Conservation (phyloP, 768 basidiomycete genomes). For the Suillus alpinus region DNA sequence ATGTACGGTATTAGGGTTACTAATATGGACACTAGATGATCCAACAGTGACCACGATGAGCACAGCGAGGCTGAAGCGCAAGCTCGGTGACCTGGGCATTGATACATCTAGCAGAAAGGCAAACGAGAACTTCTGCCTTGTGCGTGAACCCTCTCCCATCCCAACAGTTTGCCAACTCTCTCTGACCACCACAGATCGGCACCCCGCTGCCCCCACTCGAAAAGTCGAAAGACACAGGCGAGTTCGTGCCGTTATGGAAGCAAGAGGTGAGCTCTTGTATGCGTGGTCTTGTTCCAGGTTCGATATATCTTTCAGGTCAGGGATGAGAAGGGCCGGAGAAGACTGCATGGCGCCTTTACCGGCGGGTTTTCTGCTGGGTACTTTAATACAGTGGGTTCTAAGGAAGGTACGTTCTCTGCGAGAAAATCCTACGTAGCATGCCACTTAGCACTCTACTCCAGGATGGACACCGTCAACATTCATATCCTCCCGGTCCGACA, state of each 20-base stretch:
- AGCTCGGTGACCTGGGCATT: conserved; percentile 77
- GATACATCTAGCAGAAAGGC: conserved; percentile 68
- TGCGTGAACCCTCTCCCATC: conserved; percentile 29
- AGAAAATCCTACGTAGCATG: not conserved
- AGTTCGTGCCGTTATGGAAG: conserved; percentile 97
- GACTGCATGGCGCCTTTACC: conserved; percentile 98
- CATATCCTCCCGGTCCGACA: conserved; percentile 79
- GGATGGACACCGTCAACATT: conserved; percentile 96
- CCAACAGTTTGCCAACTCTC: conserved; percentile 6
- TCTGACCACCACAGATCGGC: conserved; percentile 60
- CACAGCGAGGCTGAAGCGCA: conserved; percentile 70
- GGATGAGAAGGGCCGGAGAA: conserved; percentile 88
- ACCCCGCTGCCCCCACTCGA: conserved; percentile 94
- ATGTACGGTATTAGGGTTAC: conserved; percentile 3
- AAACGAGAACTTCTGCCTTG: conserved; percentile 84
- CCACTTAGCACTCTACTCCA: conserved; percentile 27
- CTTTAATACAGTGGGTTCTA: conserved; percentile 93
- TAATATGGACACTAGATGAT: not conserved
- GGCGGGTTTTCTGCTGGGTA: conserved; percentile 98
- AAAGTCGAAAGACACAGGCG: conserved; percentile 86
- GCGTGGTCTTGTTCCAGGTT: conserved; percentile 17
- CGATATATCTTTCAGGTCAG: conserved; percentile 54
- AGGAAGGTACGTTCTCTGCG: conserved; percentile 67
- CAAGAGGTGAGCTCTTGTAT: conserved; percentile 68
- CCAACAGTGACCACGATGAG: conserved; percentile 31